Evolutionary conservation across 345 rosid species (phyloP), one percentile per base, ranked within the genome.

Genomic region (Syzygium oleosum): DNA sequence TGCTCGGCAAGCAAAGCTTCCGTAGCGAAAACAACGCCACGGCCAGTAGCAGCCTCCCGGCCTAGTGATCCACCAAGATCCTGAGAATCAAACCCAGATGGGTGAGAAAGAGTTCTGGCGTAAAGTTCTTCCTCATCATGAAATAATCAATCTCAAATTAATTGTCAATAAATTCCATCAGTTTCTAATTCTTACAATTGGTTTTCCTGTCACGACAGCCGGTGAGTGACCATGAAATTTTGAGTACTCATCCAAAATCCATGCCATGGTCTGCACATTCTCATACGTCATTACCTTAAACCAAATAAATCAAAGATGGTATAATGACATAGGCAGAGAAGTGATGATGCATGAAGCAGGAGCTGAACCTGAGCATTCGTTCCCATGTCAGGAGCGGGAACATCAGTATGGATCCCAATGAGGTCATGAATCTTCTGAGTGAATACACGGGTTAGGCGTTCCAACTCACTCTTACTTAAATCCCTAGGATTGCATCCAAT

Each of bases 11-110:
- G 99, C 84, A 98, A 90, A 90, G 99, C 99, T 92, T 96, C 98
- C 0, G 99, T 93, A 19, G 99, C 99, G 85, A 88, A 97, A 84
- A 97, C 96, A 63, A 95, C 98, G 84, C 99, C 99, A 3, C 98
- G 97, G 25, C 99, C 99, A 49, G 99, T 97, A 87, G 99, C 99
- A 91, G 99, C 98, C 88, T 98, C 99, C 90, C 99, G 96, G 86
- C 99, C 99, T 23, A 97, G 88, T 31, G 99, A 98, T 89, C 99
- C 99, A 88, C 99, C 99, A 73, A 98, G 98, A 94, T 98, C 99
- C 99, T 98, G 91, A 53, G 51, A 63, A 41, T 23, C 79, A 86
- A 65, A 51, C 34, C 46, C 25, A 9, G 38, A 56, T 56, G 38
- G 41, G 25, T 38, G 14, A 73, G 83, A 73, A 38, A 38, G 83